Conservation (phyloP, 108 stramenopile species). For the Fistulifera solaris region DNA sequence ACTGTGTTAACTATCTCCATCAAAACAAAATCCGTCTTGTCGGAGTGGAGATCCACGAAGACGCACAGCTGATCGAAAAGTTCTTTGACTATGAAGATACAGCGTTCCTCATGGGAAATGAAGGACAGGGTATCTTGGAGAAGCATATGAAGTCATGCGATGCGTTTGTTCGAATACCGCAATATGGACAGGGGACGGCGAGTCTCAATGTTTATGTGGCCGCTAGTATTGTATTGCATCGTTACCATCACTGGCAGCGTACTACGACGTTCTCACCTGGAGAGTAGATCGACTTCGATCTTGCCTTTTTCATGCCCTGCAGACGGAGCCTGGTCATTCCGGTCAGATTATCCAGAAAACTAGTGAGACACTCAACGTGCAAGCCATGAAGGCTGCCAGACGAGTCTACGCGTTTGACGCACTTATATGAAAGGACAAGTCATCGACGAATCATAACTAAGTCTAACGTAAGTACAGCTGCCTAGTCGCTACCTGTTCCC, state of each 20-base stretch:
- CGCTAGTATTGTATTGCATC: slow-evolving; percentile 47
- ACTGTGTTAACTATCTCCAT: slow-evolving; percentile 42
- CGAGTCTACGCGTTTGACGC: too few species aligned
- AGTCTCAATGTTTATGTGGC: slow-evolving; percentile 84
- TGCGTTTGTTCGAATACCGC: slow-evolving; percentile 58
- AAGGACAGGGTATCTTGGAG: slow-evolving; percentile 62
- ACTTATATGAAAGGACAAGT: too few species aligned
- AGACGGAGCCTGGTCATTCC: too few species aligned
- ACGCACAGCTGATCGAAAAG: slow-evolving; percentile 29
- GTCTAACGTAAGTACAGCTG: too few species aligned
- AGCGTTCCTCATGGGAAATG: slow-evolving; percentile 81
- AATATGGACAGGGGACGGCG: slow-evolving; percentile 81
- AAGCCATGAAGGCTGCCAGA: too few species aligned
- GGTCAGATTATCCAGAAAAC: too few species aligned
- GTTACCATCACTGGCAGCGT: slow-evolving; percentile 13
- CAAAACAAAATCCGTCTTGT: slow-evolving; percentile 33
- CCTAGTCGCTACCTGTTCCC: too few species aligned
- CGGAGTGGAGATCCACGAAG: slow-evolving; percentile 71
- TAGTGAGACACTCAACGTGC: too few species aligned
- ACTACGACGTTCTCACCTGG: too few species aligned
- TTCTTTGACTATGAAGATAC: slow-evolving; percentile 21
- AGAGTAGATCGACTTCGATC: too few species aligned
- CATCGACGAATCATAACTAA: too few species aligned
- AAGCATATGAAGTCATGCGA: slow-evolving; percentile 69
- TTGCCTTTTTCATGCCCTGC: too few species aligned